Base-by-base conservation (phyloP, 163 green algal species). In the Coccomyxa subellipsoidea region DNA sequence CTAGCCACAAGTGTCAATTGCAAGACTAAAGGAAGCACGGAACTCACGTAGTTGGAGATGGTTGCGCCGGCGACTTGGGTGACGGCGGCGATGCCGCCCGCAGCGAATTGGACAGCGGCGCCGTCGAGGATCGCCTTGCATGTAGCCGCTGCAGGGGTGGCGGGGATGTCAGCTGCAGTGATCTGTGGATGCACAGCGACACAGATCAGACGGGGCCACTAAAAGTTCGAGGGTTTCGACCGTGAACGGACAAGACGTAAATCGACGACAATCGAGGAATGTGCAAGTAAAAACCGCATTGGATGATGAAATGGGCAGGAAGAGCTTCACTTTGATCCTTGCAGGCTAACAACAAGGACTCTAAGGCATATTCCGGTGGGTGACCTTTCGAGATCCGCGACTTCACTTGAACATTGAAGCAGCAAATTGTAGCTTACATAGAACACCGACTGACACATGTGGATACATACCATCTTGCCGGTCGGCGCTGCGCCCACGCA, bases 151-250 rank as follows among this genome's bases (percentile, higher is more conserved):
- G 10, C 32, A 3, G 70, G 8, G 10, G 70, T 77, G 23, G 70
- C 70, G 4, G 70, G 70, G 34, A 77, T 77, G 70, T 77, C 70
- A 39, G 70, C 34, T 9, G 70, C 70, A 23, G 32, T 77, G 34
- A 38, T 77, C 70, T 77, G 70, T 39, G 27, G 8, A 77, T 25
- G 32, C 66, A 31, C 66, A 75, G 25, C 18, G 32, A 75, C 27
- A 75, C 25, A 12, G 7, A 34, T 31, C 66, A 75, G 18, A 75
- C 23, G 66, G 15, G 15, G 15, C 66, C 32, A 25, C 23, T 35
- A 15, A 36, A 35, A 25, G 18, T 66, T 66, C 47, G 12, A 29
- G 47, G 47, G 47, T 75, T 75, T 32, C 66, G 15, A 75, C 27
- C 23, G 18, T 36, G 66, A 31, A 12, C 66, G 27, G 66, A 31